Conservation (phyloP, 257 asterid genomes). For the Catharanthus roseus region DNA sequence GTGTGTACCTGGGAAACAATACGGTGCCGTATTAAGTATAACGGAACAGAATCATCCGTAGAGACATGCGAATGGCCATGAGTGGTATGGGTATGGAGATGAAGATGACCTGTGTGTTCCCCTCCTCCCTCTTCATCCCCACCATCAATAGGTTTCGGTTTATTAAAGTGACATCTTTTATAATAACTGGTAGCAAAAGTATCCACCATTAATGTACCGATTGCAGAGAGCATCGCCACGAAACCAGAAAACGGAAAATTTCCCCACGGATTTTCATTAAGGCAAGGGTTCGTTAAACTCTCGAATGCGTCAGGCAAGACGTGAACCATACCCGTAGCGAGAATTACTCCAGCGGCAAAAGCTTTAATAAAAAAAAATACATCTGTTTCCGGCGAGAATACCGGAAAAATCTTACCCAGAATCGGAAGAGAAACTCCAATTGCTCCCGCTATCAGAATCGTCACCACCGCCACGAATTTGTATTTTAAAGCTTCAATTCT, state of each 20-base stretch:
- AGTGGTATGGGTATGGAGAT: constrained; percentile 13
- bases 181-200: constrained; percentile 21
- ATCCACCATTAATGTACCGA: constrained; percentile 1
- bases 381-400: constrained; percentile 1
- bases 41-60: not conserved
- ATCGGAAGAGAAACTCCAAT: not conserved
- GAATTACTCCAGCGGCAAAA: constrained; percentile 6
- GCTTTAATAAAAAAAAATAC: not conserved
- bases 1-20: constrained; percentile 25
- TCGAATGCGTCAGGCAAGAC: constrained; percentile 10
- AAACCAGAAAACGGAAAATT: constrained; percentile 1
- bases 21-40: constrained; percentile 17
- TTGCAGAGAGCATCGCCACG: constrained; percentile 4
- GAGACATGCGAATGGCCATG: constrained; percentile 30
- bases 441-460: not conserved
- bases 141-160: not conserved
- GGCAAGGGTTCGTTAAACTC: not conserved
- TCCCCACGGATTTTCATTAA: constrained; percentile 2
- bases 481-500: not conserved
- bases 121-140: constrained; percentile 9
- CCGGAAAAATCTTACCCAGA: not conserved
- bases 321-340: constrained; percentile 3
- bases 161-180: not conserved
- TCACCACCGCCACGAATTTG: not conserved
- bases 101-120: constrained; percentile 6